phyloP scores from a whole-genome alignment of 2,329 filamentous ascomycete species.

The Aciculosporium take region DNA sequence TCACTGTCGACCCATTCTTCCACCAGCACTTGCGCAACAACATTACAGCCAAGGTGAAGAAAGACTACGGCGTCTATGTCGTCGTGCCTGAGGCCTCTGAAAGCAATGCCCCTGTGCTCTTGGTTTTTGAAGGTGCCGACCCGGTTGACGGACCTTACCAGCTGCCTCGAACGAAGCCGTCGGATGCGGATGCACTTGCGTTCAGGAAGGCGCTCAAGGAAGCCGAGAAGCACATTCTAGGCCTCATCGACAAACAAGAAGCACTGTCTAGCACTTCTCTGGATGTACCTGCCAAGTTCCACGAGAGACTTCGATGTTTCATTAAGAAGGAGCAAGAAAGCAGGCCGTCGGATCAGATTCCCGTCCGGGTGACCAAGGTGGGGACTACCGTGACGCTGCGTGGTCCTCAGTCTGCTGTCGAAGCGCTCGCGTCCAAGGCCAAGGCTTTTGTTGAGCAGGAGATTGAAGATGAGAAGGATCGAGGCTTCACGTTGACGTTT shows the following conservation, averaged over 20 bases:
- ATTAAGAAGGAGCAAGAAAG: conserved; percentile 50
- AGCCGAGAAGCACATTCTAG: conserved; percentile 41
- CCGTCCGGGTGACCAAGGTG: conserved; percentile 42
- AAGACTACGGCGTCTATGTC: conserved; percentile 57
- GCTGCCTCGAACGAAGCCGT: conserved; percentile 39
- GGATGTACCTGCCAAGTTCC: conserved; percentile 48
- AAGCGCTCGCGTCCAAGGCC: conserved; percentile 59
- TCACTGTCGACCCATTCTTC: conserved; percentile 66
- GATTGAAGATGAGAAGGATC: conserved; percentile 84
- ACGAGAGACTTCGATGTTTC: conserved; percentile 47
- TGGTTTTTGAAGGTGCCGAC: conserved; percentile 60
- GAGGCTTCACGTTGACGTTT: conserved; percentile 72
- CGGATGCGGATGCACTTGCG: conserved; percentile 31
- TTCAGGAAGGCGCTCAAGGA: conserved; percentile 43
- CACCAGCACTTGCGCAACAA: conserved; percentile 56
- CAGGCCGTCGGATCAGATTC: conserved; percentile 42
- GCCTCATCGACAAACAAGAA: conserved; percentile 46
- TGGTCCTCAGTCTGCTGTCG: conserved; percentile 60
- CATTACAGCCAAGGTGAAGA: conserved; percentile 47
- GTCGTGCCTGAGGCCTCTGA: conserved; percentile 54
- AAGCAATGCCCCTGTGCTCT: conserved; percentile 45
- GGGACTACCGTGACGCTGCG: conserved; percentile 56
- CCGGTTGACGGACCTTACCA: conserved; percentile 33
- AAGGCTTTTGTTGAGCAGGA: conserved; percentile 71
- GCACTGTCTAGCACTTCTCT: conserved; percentile 34